These are phyloP conservation scores for Psidium friedrichsthalianum DNA, from an alignment of 345 rosid species.

Conservation along the genomic window DNA sequence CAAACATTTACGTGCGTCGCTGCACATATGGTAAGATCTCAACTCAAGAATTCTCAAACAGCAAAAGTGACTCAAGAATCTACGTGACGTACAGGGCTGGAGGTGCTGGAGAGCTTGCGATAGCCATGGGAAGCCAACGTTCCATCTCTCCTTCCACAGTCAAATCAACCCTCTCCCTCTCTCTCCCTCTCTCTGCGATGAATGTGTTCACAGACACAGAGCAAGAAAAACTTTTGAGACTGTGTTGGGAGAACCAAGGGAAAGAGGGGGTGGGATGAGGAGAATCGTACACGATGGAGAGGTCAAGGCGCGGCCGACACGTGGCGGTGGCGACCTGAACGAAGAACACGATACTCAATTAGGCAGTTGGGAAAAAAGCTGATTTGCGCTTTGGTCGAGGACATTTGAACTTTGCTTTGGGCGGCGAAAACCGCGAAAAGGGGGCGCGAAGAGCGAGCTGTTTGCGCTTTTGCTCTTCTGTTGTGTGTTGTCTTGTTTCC, in stretches of 20 bases:
- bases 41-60: neutral
- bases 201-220: neutral
- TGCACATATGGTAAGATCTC: neutral
- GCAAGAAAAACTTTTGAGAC: neutral
- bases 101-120: constrained; percentile 3
- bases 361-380: neutral
- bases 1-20: neutral
- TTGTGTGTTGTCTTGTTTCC: neutral
- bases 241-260: neutral
- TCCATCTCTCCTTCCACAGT: neutral
- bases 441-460: neutral
- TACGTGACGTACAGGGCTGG: neutral
- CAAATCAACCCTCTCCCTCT: neutral
- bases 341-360: constrained; percentile 3
- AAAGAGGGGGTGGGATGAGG: neutral
- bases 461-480: neutral
- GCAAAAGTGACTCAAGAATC: neutral
- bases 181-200: neutral
- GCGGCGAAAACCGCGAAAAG: neutral
- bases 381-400: neutral
- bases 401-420: neutral
- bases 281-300: neutral
- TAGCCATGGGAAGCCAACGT: constrained; percentile 13
- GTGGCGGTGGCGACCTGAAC: constrained; percentile 9
- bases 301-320: constrained; percentile 1